Evolutionary conservation across 805 yeast genomes (phyloP).

Genomic region (Isabelozyma rhagii): DNA sequence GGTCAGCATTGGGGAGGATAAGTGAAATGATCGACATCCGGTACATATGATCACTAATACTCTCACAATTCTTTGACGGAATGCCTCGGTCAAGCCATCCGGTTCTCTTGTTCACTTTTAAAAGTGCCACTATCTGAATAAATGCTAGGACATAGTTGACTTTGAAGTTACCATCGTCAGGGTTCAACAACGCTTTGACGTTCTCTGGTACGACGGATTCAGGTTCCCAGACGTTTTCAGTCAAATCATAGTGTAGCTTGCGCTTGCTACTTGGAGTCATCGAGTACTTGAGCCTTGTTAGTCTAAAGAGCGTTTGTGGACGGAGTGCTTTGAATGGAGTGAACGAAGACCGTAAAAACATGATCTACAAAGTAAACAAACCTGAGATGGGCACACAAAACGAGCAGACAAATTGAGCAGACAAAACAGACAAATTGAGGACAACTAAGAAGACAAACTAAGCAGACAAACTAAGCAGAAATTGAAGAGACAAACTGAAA

Average conservation of each 20-base stretch:
- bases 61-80: conserved; percentile 53
- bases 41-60: conserved; percentile 94
- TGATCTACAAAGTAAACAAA: background rate
- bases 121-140: conserved; percentile 62
- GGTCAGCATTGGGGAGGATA: conserved; percentile 51
- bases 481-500: no score
- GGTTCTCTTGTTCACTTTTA: conserved; percentile 81
- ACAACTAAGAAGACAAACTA: background rate
- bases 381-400: background rate
- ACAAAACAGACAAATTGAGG: background rate
- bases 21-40: conserved; percentile 83
- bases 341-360: background rate
- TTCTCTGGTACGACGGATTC: conserved; percentile 50
- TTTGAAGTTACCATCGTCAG: conserved; percentile 16
- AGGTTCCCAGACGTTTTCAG: conserved; percentile 46
- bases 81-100: conserved; percentile 83
- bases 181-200: conserved; percentile 34
- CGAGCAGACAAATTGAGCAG: background rate
- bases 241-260: background rate
- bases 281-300: background rate
- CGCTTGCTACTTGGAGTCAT: background rate
- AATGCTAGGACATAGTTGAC: conserved; percentile 54
- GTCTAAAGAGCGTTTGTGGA: no score
- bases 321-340: no score
- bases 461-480: background rate